phyloP scores from a whole-genome alignment of 257 asterid species.

The Anisodus tanguticus region DNA sequence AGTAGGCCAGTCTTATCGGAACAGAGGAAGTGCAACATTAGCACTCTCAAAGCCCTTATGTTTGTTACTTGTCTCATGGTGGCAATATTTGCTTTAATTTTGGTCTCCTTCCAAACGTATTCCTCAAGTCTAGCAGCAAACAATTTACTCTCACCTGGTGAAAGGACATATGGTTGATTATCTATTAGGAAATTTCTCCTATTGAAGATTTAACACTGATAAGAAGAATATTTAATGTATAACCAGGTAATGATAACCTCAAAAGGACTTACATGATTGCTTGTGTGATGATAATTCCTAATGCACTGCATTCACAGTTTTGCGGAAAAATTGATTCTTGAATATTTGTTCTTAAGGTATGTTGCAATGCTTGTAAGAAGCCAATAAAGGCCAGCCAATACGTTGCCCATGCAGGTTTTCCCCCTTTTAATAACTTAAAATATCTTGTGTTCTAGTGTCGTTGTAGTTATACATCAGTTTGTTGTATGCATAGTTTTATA shows the following conservation, averaged over 20 bases:
- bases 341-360: conserved; percentile 61
- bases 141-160: conserved; percentile 8
- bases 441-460: conserved; percentile 31
- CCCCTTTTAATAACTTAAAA: conserved; percentile 34
- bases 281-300: background rate
- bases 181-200: background rate
- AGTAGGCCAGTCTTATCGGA: background rate
- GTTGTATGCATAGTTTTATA: conserved; percentile 1
- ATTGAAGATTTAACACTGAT: background rate
- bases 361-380: conserved; percentile 93
- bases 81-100: conserved; percentile 2
- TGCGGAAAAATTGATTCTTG: conserved; percentile 21
- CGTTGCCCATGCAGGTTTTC: conserved; percentile 76
- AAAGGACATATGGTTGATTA: conserved; percentile 13
- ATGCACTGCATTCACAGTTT: conserved; percentile 25
- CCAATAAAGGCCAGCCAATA: conserved; percentile 89
- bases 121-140: conserved; percentile 17
- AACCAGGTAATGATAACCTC: conserved; percentile 12
- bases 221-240: background rate
- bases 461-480: conserved; percentile 29
- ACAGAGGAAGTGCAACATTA: background rate
- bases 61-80: background rate
- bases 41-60: background rate
- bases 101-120: conserved; percentile 15
- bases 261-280: background rate